Base-by-base conservation (phyloP, 805 yeast species). In the Saturnispora halmiae region DNA sequence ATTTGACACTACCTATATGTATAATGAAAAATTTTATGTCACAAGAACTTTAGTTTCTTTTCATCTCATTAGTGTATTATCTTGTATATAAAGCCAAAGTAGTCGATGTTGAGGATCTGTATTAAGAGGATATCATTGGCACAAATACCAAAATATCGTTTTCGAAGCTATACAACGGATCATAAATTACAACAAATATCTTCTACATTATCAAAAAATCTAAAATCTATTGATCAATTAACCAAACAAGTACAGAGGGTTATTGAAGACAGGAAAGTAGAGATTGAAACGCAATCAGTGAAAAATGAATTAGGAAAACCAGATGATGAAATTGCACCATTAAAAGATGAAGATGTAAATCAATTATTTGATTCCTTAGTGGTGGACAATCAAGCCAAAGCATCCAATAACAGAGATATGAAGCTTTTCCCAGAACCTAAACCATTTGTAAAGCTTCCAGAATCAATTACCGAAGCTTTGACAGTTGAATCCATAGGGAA, bases 401-500 rank as follows among this genome's bases (percentile, higher is more conserved):
- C 5, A 19, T 9, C 33, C 9, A 13, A 14, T 15, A 22, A 13
- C 8, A 22, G 14, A 13, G 24, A 13, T 8, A 11, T 28, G 10
- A 30, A 40, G 22, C 21, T 59, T 3, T 57, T 60, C 30, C 63
- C 64, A 3, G 21, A 40, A 9, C 52, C 53, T 2, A 47, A 47
- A 26, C 51, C 61, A 1, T 49, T 50, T 35, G 42, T 46, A 3
- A 30, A 53, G 2, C 42, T 73, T 4, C 77, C 79, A 0, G 37
- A 42, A 1, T 38, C 58, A 0, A 56, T 74, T 9, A 39, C 54
- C 10, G 60, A 59, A 3, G 58, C 59, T 26, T 48, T 74, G 7
- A 48, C 50, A 20, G 70, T 69, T 0, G 60, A 66, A 11, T 56
- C 72, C 0, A 49, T 66, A 3, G 64, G 61, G 37, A 63, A 56